Base-by-base conservation (phyloP, 208 protist species). In the Trypanosoma theileri region DNA sequence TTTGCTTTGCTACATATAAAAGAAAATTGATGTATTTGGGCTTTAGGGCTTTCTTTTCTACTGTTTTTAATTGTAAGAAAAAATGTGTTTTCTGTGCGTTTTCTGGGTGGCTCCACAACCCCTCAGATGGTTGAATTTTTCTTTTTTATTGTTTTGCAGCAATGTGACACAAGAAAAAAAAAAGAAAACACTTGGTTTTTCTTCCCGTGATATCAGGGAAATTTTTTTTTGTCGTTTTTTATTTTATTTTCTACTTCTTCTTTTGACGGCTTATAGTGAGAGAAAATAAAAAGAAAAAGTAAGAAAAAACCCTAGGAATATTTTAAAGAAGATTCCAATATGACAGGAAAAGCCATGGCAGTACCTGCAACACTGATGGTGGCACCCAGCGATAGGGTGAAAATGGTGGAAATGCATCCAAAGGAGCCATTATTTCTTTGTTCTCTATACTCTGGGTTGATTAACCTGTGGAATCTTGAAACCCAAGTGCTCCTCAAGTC, bases 361-460 rank as follows among this genome's bases (percentile, higher is more conserved):
- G 42, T 53, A 16, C 60, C 59, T 1, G 61, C 3, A 10, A 66
- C 69, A 16, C 24, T 74, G 4, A 88, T 99, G 58, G 89, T 85
- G 11, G 82, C 95, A 11, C 69, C 88, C 40, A 98, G 91, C 44
- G 98, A 99, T 64, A 88, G 98, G 16, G 98, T 99, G 44, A 99
- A 99, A 85, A 94, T 89, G 72, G 97, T 99, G 6, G 99, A 99
- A 76, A 88, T 99, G 66, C 99, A 99, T 76, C 98, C 98, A 9
- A 97, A 91, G 24, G 97, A 99, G 73, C 98, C 98, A 24, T 96
- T 98, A 81, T 86, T 99, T 61, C 84, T 99, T 16, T 84, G 84
- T 24, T 81, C 87, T 17, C 75, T 98, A 9, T 99, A 98, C 77
- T 96, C 91, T 58, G 98, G 98, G 10, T 66, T 91, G 16, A 91